A percentile compares a stretch with the other conserved stretches of the same genome.
These are phyloP conservation scores for Achlya hypogyna DNA, from an alignment of 352 stramenopile genomes.

Conservation along the genomic window DNA sequence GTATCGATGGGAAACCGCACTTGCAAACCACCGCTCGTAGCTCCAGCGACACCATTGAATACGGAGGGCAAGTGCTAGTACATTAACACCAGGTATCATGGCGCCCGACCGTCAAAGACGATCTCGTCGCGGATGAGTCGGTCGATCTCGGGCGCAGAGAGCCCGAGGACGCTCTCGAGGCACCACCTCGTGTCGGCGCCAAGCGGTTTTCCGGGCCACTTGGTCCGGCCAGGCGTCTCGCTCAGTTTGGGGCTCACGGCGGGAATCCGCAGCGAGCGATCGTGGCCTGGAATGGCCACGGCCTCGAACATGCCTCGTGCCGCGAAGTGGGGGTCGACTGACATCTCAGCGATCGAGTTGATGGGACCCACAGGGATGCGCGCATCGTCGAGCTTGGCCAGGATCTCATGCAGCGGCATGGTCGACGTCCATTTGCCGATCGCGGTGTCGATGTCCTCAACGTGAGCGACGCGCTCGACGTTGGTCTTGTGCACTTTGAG, in stretches of 20 bases:
- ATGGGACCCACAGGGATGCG: constrained; percentile 57
- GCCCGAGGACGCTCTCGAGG: constrained; percentile 41
- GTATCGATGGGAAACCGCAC: too few species aligned
- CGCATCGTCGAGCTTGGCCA: constrained; percentile 48
- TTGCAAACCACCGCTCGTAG: too few species aligned
- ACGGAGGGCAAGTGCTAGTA: too few species aligned
- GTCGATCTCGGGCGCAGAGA: constrained; percentile 46
- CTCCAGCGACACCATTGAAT: too few species aligned
- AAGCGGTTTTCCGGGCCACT: constrained; percentile 55
- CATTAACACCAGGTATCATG: too few species aligned
- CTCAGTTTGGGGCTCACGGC: constrained; percentile 70
- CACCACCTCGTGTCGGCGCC: constrained; percentile 62
- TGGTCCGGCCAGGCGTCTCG: constrained; percentile 45
- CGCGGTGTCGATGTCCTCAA: constrained; percentile 35
- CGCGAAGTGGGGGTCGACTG: constrained; percentile 54
- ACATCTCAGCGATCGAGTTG: constrained; percentile 77
- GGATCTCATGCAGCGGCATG: constrained; percentile 36
- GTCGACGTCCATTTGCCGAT: constrained; percentile 46
- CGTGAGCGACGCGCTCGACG: constrained; percentile 50
- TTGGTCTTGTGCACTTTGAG: constrained; percentile 54
- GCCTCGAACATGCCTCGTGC: constrained; percentile 73
- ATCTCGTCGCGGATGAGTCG: constrained; percentile 44
- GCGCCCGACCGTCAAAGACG: constrained; percentile 38
- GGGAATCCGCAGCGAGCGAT: constrained; percentile 37
- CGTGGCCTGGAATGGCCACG: constrained; percentile 34